These are phyloP conservation scores for Daldinia eschscholtzii DNA, from an alignment of 2,329 filamentous ascomycete genomes.

Conservation along the genomic window DNA sequence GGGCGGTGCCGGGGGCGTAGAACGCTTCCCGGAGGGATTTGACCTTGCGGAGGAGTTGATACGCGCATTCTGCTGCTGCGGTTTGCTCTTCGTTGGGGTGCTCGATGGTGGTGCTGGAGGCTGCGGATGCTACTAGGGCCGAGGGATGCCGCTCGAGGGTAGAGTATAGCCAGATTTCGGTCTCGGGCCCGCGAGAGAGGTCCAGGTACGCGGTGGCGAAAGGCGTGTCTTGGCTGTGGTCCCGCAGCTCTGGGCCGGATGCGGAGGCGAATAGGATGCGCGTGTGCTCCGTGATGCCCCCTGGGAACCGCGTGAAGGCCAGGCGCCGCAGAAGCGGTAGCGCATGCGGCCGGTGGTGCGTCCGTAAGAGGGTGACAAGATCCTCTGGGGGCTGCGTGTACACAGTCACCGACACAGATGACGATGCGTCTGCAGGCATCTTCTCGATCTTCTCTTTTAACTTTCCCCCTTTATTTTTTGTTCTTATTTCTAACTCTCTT, in stretches of 20 bases:
- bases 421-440: background rate
- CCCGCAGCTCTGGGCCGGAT: background rate
- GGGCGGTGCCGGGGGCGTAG: constrained; percentile 5
- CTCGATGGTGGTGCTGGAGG: background rate
- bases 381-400: constrained; percentile 51
- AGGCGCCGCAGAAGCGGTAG: constrained; percentile 73
- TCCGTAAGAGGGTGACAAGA: constrained; percentile 62
- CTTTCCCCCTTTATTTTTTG: background rate
- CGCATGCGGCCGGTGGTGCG: constrained; percentile 66
- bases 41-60: constrained; percentile 34
- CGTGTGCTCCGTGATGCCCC: constrained; percentile 58
- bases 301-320: constrained; percentile 64
- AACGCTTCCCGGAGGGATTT: constrained; percentile 45
- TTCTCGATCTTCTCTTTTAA: background rate
- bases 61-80: constrained; percentile 21
- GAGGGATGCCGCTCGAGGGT: constrained; percentile 57
- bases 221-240: constrained; percentile 17
- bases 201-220: constrained; percentile 74
- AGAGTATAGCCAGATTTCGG: constrained; percentile 73
- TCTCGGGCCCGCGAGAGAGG: constrained; percentile 70
- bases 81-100: no score
- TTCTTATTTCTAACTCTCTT: background rate
- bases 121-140: background rate
- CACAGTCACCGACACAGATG: constrained; percentile 35
- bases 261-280: constrained; percentile 58